Evolutionary conservation across 345 rosid species (phyloP).

Genomic region (Moricandia moricandioides): DNA sequence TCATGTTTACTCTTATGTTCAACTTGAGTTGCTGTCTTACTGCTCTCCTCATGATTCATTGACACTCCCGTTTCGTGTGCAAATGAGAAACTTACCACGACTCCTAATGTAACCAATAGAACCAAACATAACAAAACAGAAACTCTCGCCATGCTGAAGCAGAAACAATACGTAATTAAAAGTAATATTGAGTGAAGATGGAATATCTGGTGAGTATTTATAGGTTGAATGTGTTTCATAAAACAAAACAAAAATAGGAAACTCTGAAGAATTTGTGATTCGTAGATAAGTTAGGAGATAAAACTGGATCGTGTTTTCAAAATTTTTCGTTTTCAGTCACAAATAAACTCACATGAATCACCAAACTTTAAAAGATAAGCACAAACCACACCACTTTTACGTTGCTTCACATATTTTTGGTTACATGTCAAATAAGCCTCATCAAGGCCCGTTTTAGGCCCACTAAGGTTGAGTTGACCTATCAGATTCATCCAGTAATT

Average conservation of each 20-base stretch:
- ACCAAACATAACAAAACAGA: constrained; percentile 28
- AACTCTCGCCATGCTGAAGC: constrained; percentile 32
- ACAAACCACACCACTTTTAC: constrained; percentile 4
- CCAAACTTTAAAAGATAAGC: constrained; percentile 6
- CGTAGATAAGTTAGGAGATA: constrained; percentile 31
- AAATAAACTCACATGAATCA: neutral
- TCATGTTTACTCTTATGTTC: neutral
- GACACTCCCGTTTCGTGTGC: constrained; percentile 12
- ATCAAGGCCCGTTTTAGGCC: neutral
- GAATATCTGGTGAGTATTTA: constrained; percentile 18
- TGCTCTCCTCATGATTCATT: constrained; percentile 12
- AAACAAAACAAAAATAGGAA: constrained; percentile 21
- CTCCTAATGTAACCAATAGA: constrained; percentile 33
- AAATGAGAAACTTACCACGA: constrained; percentile 29
- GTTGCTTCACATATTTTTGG: neutral
- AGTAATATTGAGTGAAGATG: constrained; percentile 13
- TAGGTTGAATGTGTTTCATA: constrained; percentile 21
- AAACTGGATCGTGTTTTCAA: constrained; percentile 12
- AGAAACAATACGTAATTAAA: neutral
- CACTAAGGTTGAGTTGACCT: neutral
- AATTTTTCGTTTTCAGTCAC: neutral
- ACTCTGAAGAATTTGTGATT: constrained; percentile 22
- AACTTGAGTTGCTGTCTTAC: neutral
- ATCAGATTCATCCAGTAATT: neutral
- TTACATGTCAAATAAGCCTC: neutral